phyloP scores from a whole-genome alignment of 495 filamentous ascomycete species.

The Xylaria palmicola region DNA sequence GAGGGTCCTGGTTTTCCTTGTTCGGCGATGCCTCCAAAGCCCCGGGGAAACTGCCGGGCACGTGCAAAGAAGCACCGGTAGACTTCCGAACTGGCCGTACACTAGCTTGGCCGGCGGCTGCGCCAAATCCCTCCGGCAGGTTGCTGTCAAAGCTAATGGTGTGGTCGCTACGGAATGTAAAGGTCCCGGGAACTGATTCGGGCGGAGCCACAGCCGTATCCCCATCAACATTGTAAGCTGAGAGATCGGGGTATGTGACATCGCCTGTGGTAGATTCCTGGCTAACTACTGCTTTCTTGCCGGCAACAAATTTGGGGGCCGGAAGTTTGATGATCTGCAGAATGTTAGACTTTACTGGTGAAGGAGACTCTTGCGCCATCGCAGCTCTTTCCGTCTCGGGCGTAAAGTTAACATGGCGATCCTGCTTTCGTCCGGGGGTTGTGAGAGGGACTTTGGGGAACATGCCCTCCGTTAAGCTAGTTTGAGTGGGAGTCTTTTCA shows the following conservation, averaged over 20 bases:
- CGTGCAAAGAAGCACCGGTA: slow-evolving; percentile 38
- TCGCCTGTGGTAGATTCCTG: slow-evolving; percentile 18
- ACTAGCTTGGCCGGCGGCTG: slow-evolving; percentile 52
- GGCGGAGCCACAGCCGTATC: slow-evolving; percentile 22
- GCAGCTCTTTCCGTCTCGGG: slow-evolving; percentile 41
- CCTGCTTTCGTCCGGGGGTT: slow-evolving; percentile 46
- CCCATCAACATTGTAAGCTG: slow-evolving; percentile 34
- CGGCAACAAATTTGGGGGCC: slow-evolving; percentile 16
- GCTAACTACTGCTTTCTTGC: slow-evolving; percentile 10
- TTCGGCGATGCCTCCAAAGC: slow-evolving; percentile 29
- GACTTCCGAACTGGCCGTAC: slow-evolving; percentile 58
- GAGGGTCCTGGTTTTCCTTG: slow-evolving; percentile 51
- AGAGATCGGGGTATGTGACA: slow-evolving; percentile 49
- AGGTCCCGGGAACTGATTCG: slow-evolving; percentile 49
- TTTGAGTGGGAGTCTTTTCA: slow-evolving; percentile 44
- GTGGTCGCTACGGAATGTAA: slow-evolving; percentile 60
- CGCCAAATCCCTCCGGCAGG: slow-evolving; percentile 45
- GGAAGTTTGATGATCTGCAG: slow-evolving; percentile 38
- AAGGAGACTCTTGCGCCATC: slow-evolving; percentile 41
- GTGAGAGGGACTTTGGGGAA: slow-evolving; percentile 45
- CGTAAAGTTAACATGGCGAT: slow-evolving; percentile 49
- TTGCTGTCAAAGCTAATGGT: slow-evolving; percentile 51
- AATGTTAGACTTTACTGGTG: slow-evolving; percentile 48
- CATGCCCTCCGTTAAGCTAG: slow-evolving; percentile 36
- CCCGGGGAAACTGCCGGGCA: slow-evolving; percentile 52